These are phyloP conservation scores for Saccharum spontaneum DNA, from an alignment of 176 grass and related monocot genomes.

Conservation along the genomic window DNA sequence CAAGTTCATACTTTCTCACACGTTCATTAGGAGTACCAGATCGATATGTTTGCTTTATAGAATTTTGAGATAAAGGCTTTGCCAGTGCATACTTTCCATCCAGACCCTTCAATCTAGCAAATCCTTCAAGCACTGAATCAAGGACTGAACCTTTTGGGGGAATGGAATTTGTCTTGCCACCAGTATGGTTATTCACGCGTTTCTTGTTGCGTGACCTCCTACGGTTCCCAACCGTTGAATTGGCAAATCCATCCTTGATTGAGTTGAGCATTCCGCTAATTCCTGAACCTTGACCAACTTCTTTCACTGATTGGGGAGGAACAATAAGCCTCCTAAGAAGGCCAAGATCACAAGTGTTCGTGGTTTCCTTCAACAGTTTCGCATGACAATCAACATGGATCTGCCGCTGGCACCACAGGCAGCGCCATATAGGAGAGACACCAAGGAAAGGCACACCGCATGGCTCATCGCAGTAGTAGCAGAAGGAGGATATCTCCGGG, in stretches of 20 bases:
- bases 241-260: conserved; percentile 54
- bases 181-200: conserved; percentile 36
- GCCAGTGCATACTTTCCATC: conserved; percentile 51
- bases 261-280: conserved; percentile 54
- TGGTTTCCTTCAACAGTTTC: conserved; percentile 58
- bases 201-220: conserved; percentile 61
- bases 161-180: conserved; percentile 35
- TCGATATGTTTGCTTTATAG: conserved; percentile 39
- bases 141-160: conserved; percentile 37
- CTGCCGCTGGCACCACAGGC: conserved; percentile 85
- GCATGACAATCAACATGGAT: conserved; percentile 89
- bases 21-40: conserved; percentile 20
- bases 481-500: conserved; percentile 61
- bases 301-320: conserved; percentile 77
- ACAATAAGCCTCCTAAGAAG: conserved; percentile 65
- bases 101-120: conserved; percentile 46
- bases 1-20: conserved; percentile 60
- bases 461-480: conserved; percentile 75
- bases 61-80: conserved; percentile 42
- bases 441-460: conserved; percentile 71
- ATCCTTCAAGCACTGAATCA: conserved; percentile 52
- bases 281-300: conserved; percentile 46
- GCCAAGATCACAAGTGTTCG: conserved; percentile 73
- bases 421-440: conserved; percentile 85
- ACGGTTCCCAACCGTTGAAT: conserved; percentile 46